phyloP scores from a whole-genome alignment of 345 rosid genomes.

The Sisymbrium altissimum region DNA sequence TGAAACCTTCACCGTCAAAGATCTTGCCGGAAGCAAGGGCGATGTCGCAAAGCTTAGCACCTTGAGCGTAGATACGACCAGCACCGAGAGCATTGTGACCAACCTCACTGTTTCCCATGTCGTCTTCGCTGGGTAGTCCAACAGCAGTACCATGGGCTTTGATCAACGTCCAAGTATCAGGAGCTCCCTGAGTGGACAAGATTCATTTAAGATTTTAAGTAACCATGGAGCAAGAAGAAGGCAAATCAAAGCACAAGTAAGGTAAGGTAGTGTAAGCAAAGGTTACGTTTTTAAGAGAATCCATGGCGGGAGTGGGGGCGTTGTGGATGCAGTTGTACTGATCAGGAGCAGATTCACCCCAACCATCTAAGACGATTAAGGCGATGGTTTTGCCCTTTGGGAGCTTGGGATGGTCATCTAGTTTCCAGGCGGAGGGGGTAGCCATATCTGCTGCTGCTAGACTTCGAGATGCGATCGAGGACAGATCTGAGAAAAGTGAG shows the following conservation, averaged over 20 bases:
- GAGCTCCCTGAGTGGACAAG: slow-evolving; percentile 46
- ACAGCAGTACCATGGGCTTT: slow-evolving; percentile 92
- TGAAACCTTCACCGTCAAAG: slow-evolving; percentile 81
- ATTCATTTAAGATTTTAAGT: too few species aligned
- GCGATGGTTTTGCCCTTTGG: slow-evolving; percentile 78
- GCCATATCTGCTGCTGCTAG: slow-evolving; percentile 38
- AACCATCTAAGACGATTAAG: slow-evolving; percentile 86
- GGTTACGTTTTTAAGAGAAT: slow-evolving; percentile 74
- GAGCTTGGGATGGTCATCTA: slow-evolving; percentile 79
- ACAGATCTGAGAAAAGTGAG: slow-evolving; percentile 14
- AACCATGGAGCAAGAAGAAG: neutral
- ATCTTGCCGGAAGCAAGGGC: slow-evolving; percentile 95
- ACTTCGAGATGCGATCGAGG: slow-evolving; percentile 28
- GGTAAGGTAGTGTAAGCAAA: neutral
- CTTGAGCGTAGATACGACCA: slow-evolving; percentile 94
- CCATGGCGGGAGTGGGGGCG: slow-evolving; percentile 91
- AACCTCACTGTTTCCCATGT: slow-evolving; percentile 99
- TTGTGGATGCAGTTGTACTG: slow-evolving; percentile 82
- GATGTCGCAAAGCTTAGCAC: slow-evolving; percentile 89
- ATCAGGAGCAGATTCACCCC: slow-evolving; percentile 93
- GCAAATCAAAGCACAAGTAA: neutral
- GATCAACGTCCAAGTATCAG: slow-evolving; percentile 81
- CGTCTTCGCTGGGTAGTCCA: slow-evolving; percentile 94
- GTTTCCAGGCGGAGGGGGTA: slow-evolving; percentile 54
- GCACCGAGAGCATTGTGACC: slow-evolving; percentile 99